phyloP scores from a whole-genome alignment of 1,284 basidiomycete species.

The Naganishia sp. region DNA sequence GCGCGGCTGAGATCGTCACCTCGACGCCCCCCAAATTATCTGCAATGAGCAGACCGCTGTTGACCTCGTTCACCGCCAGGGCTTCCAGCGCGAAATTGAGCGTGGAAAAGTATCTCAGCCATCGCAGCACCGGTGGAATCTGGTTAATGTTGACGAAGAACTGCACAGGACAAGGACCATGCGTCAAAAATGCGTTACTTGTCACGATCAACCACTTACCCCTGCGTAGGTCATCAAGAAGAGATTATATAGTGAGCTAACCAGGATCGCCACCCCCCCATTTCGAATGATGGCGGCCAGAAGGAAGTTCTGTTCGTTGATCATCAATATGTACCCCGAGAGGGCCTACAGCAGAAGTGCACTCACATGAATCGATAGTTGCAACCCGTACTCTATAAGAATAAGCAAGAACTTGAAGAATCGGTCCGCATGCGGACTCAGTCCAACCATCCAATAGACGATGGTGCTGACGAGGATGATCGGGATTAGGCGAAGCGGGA shows the following conservation, averaged over 20 bases:
- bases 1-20: constrained; percentile 69
- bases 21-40: constrained; percentile 79
- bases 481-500: constrained; percentile 78
- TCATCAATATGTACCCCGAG: too few relatives aligned
- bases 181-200: neutral
- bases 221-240: constrained; percentile 80
- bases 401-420: constrained; percentile 84
- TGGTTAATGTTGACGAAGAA: constrained; percentile 72
- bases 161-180: constrained; percentile 35
- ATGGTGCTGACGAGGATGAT: constrained; percentile 75
- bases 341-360: neutral
- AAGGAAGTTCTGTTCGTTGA: constrained; percentile 70
- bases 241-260: constrained; percentile 71
- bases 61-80: constrained; percentile 82
- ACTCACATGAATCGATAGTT: constrained; percentile 78
- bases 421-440: constrained; percentile 65
- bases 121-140: constrained; percentile 79
- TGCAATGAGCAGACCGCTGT: constrained; percentile 75
- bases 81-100: constrained; percentile 71
- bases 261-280: constrained; percentile 80
- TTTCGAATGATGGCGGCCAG: constrained; percentile 76
- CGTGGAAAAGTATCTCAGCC: constrained; percentile 69
- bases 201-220: constrained; percentile 46
- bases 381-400: constrained; percentile 71
- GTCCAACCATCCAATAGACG: constrained; percentile 83